Evolutionary conservation across 1,139 yeast species (phyloP).

Genomic region (Yamadazyma friedrichii): DNA sequence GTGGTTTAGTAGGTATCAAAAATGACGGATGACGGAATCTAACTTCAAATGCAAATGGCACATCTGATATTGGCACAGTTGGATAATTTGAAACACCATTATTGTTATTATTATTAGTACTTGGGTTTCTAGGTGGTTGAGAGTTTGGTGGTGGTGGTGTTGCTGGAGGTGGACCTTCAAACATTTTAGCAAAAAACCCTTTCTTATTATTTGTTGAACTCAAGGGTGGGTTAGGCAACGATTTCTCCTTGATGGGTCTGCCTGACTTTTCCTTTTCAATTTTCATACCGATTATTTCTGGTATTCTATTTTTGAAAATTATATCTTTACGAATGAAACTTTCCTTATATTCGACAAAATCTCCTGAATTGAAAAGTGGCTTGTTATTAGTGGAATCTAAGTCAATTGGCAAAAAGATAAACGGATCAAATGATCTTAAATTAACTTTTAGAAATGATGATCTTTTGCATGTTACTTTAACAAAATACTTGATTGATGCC

Average conservation of each 20-base stretch:
- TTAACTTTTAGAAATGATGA: conserved; percentile 53
- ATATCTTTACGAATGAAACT: conserved; percentile 42
- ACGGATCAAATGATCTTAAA: conserved; percentile 48
- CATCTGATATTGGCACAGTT: conserved; percentile 32
- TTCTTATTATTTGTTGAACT: conserved; percentile 11
- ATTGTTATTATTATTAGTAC: too few relatives aligned
- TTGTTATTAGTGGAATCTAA: conserved; percentile 20
- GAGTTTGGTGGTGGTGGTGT: conserved; percentile 5
- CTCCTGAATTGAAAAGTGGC: conserved; percentile 19
- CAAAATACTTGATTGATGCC: conserved; percentile 51
- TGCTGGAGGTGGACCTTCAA: conserved; percentile 12
- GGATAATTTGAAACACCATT: conserved; percentile 17
- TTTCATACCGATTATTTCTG: conserved; percentile 44
- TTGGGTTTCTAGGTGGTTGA: not conserved
- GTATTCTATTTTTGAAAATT: conserved; percentile 37
- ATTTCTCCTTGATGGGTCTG: not conserved
- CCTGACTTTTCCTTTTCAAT: conserved; percentile 15
- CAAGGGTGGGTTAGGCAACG: conserved; percentile 21
- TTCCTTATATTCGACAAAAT: conserved; percentile 32
- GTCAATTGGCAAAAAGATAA: conserved; percentile 56
- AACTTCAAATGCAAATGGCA: conserved; percentile 46
- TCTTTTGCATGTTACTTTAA: conserved; percentile 60
- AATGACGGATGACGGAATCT: conserved; percentile 48
- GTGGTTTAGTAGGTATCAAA: conserved; percentile 40
- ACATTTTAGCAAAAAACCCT: conserved; percentile 23